A percentile compares a stretch with the other conserved stretches of the same genome.
phyloP scores from a whole-genome alignment of 208 protist genomes.

The Trypanosoma caninum region DNA sequence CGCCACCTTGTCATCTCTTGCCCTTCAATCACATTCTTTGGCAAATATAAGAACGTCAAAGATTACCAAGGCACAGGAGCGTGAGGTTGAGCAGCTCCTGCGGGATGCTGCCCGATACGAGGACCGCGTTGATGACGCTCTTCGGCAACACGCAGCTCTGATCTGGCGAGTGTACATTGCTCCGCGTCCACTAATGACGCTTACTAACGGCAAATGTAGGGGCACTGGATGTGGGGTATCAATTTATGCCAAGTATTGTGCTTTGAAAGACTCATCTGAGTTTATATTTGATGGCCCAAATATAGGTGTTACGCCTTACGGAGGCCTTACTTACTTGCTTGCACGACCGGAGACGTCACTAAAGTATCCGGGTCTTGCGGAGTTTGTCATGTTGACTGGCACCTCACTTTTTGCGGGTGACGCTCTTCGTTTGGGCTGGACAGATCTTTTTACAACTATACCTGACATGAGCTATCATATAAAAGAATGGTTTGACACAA shows the following conservation, averaged over 20 bases:
- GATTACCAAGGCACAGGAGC: conserved; percentile 21
- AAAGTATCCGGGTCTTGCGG: conserved; percentile 88
- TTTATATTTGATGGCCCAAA: conserved; percentile 86
- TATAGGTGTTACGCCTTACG: conserved; percentile 78
- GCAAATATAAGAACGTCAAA: background rate
- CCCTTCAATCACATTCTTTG: background rate
- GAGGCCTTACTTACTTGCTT: conserved; percentile 77
- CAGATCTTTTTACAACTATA: conserved; percentile 84
- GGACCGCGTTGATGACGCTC: conserved; percentile 63
- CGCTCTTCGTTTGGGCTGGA: conserved; percentile 84
- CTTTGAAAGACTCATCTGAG: conserved; percentile 77
- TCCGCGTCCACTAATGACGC: conserved; percentile 76
- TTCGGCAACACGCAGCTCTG: conserved; percentile 77
- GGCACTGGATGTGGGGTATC: conserved; percentile 84
- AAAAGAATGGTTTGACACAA: conserved; percentile 89
- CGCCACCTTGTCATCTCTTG: conserved; percentile 13
- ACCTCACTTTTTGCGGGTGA: conserved; percentile 89
- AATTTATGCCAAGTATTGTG: conserved; percentile 83
- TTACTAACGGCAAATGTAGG: conserved; percentile 87
- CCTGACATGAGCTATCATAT: conserved; percentile 89
- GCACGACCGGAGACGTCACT: conserved; percentile 81
- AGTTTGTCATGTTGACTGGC: conserved; percentile 89
- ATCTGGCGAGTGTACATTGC: conserved; percentile 82
- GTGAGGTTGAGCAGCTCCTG: conserved; percentile 45
- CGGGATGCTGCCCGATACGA: conserved; percentile 69